A percentile compares a stretch with the other conserved stretches of the same genome.
These are phyloP conservation scores for Ganoderma boninense DNA, from an alignment of 1,284 basidiomycete species.

Conservation along the genomic window DNA sequence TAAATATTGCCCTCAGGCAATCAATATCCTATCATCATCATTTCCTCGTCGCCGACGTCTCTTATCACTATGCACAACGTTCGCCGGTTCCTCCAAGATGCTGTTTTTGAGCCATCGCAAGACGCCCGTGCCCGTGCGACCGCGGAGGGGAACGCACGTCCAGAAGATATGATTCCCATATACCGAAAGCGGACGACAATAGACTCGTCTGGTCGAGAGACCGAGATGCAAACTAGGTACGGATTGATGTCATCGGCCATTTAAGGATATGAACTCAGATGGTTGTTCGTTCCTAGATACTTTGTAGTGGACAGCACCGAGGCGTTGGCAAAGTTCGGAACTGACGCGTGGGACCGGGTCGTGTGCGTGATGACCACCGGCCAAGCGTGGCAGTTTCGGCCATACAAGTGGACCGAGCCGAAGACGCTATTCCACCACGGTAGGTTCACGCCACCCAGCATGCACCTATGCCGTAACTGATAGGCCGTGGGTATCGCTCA, in stretches of 20 bases:
- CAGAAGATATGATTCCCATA: conserved; percentile 87
- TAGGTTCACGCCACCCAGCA: conserved; percentile 47
- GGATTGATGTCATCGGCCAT: conserved; percentile 3
- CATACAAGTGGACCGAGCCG: conserved; percentile 96
- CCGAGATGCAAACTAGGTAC: conserved; percentile 52
- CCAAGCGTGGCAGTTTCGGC: conserved; percentile 97
- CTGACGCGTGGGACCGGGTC: conserved; percentile 94
- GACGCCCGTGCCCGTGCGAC: conserved; percentile 74
- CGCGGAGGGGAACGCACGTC: conserved; percentile 76
- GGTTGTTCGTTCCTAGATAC: conserved; percentile 51
- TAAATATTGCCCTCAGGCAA: conserved; percentile 50
- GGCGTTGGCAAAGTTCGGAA: conserved; percentile 89
- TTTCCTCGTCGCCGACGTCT: conserved; percentile 94
- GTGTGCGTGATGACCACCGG: conserved; percentile 98
- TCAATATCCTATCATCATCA: conserved; percentile 93
- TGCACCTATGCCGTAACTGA: conserved; percentile 5
- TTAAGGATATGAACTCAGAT: neutral
- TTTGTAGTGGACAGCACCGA: conserved; percentile 94
- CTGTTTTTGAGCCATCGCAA: conserved; percentile 85
- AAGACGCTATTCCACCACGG: conserved; percentile 92
- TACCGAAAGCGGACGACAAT: conserved; percentile 79
- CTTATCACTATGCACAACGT: conserved; percentile 99
- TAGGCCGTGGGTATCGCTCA: conserved; percentile 42
- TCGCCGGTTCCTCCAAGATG: conserved; percentile 91
- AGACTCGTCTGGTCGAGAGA: conserved; percentile 58